These are phyloP conservation scores for Tolypocladium amazonense DNA, from an alignment of 2,329 filamentous ascomycete genomes.

Conservation along the genomic window DNA sequence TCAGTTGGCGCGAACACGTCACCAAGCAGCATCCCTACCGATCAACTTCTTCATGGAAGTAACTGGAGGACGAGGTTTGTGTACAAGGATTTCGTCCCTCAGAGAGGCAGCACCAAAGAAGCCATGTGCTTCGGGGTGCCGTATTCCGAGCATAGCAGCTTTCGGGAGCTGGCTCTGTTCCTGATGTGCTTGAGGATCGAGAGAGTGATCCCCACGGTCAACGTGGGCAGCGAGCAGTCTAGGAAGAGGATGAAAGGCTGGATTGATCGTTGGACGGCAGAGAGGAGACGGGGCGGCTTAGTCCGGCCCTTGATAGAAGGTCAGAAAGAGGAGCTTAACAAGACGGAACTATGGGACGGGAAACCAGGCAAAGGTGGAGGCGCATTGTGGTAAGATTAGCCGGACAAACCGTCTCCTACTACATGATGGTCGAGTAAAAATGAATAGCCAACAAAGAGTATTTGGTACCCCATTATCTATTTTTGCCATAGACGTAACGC, in stretches of 20 bases:
- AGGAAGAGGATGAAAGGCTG: slow-evolving; percentile 53
- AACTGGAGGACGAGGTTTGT: slow-evolving; percentile 70
- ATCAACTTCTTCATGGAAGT: slow-evolving; percentile 42
- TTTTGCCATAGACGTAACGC: not conserved
- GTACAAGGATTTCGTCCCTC: slow-evolving; percentile 62
- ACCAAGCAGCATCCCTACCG: slow-evolving; percentile 37
- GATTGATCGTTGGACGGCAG: slow-evolving; percentile 51
- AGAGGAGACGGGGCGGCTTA: slow-evolving; percentile 45
- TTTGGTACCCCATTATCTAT: not conserved
- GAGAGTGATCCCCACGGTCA: slow-evolving; percentile 87
- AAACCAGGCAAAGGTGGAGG: slow-evolving; percentile 26
- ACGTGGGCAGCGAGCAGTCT: slow-evolving; percentile 52
- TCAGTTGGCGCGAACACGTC: slow-evolving; percentile 43
- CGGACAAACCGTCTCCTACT: not conserved
- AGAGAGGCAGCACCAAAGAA: slow-evolving; percentile 72
- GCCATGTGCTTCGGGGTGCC: slow-evolving; percentile 88
- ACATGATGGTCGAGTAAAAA: too few species aligned
- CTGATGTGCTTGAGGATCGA: slow-evolving; percentile 79
- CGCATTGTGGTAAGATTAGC: slow-evolving; percentile 24
- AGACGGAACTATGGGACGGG: slow-evolving; percentile 24
- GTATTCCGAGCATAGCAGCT: slow-evolving; percentile 92
- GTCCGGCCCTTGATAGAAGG: slow-evolving; percentile 32
- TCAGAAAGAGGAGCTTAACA: slow-evolving; percentile 19
- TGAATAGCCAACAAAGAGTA: not conserved
- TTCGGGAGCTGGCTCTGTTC: slow-evolving; percentile 89